phyloP scores from a whole-genome alignment of 768 basidiomycete genomes.

The Daedaleopsis sinensis region DNA sequence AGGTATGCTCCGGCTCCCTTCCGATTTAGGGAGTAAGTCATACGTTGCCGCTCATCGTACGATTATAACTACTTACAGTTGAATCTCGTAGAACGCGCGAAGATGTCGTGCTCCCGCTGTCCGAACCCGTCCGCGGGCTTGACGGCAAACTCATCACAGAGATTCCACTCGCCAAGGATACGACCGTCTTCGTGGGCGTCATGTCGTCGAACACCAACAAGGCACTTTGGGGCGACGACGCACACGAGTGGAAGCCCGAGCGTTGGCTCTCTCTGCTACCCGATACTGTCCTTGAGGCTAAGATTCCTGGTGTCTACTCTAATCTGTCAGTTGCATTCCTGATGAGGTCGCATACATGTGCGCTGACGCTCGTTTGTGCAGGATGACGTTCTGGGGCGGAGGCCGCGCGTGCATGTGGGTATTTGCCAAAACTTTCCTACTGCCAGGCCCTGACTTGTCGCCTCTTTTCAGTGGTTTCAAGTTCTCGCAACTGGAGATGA shows the following conservation, averaged over 20 bases:
- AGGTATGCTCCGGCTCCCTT: conserved; percentile 17
- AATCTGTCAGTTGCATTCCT: conserved; percentile 13
- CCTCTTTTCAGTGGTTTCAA: conserved; percentile 23
- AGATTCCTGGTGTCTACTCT: conserved; percentile 23
- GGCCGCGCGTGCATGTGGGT: conserved; percentile 33
- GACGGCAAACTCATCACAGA: conserved; percentile 20
- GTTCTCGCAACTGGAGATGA: conserved; percentile 27
- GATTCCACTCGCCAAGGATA: conserved; percentile 42
- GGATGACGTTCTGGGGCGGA: conserved; percentile 35
- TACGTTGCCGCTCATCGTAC: not conserved
- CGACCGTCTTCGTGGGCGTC: conserved; percentile 40
- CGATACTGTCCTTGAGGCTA: conserved; percentile 11
- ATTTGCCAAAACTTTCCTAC: not conserved
- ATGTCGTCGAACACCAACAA: conserved; percentile 42
- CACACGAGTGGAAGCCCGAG: conserved; percentile 44
- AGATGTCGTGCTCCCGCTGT: conserved; percentile 48
- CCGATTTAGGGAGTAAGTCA: conserved; percentile 17
- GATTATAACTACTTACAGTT: conserved; percentile 1
- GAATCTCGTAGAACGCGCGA: conserved; percentile 17
- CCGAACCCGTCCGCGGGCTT: conserved; percentile 17
- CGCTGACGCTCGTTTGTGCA: not conserved
- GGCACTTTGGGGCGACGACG: conserved; percentile 47
- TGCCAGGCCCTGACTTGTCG: not conserved
- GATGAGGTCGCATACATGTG: not conserved
- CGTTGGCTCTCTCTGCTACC: conserved; percentile 40